phyloP scores from a whole-genome alignment of 2,329 filamentous ascomycete genomes.

The Xylariales sp. region DNA sequence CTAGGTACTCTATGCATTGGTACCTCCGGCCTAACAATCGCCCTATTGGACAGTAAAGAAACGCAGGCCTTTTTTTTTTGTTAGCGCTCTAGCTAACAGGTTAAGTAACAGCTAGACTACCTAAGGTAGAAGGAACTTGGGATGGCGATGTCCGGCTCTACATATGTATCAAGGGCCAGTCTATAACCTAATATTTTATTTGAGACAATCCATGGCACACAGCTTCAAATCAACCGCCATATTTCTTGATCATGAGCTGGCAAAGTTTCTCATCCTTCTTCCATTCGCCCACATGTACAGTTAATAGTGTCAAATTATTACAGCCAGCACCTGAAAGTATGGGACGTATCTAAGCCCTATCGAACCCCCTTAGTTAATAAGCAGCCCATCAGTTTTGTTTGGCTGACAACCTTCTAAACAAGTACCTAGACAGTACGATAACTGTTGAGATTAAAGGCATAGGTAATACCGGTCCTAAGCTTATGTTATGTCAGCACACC shows the following conservation, averaged over 20 bases:
- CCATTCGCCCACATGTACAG: background rate
- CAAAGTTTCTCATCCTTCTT: background rate
- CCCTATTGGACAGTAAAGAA: constrained; percentile 19
- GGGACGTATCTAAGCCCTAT: background rate
- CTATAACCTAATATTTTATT: constrained; percentile 4
- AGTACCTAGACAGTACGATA: background rate
- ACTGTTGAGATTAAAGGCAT: constrained; percentile 6
- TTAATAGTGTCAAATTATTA: background rate
- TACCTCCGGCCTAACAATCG: background rate
- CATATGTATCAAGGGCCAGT: background rate
- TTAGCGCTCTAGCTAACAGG: constrained; percentile 21
- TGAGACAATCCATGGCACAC: constrained; percentile 7
- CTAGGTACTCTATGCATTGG: background rate
- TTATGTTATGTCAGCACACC: constrained; percentile 25
- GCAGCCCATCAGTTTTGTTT: constrained; percentile 1
- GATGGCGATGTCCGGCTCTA: constrained; percentile 19
- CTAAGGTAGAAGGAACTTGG: background rate
- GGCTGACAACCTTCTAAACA: constrained; percentile 1
- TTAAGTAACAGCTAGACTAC: background rate
- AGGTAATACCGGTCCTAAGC: constrained; percentile 8
- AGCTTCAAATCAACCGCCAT: background rate
- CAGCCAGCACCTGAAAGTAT: background rate
- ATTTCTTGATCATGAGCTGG: background rate
- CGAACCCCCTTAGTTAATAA: background rate
- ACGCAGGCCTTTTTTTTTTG: constrained; percentile 19